Evolutionary conservation across 1,284 basidiomycete genomes (phyloP).

Genomic region (Golubevia sp.): DNA sequence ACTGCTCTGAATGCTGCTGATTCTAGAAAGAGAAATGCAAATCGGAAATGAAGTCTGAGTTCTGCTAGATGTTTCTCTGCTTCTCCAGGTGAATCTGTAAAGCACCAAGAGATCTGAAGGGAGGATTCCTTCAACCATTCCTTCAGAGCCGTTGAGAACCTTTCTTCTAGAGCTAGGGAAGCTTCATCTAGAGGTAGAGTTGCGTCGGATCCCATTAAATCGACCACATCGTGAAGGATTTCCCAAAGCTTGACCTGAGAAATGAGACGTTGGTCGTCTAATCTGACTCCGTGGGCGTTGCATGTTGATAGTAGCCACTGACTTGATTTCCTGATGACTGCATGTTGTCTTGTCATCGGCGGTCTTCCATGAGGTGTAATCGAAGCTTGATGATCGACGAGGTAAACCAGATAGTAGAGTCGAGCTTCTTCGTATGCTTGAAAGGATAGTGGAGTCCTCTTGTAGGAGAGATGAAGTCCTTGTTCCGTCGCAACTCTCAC

Average conservation of each 20-base stretch:
- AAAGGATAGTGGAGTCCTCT: background rate
- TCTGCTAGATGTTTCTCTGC: background rate
- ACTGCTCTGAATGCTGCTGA: conserved; percentile 4
- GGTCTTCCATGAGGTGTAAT: conserved; percentile 12
- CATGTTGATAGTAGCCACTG: conserved; percentile 9
- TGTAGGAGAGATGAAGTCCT: conserved; percentile 11
- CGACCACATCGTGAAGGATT: conserved; percentile 14
- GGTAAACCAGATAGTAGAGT: conserved; percentile 13
- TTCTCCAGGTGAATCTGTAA: background rate
- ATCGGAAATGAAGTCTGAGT: background rate
- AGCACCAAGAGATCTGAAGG: background rate
- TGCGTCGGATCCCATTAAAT: conserved; percentile 11
- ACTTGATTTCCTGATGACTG: conserved; percentile 3
- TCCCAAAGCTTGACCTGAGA: conserved; percentile 15
- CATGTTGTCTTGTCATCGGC: conserved; percentile 16
- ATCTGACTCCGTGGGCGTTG: background rate
- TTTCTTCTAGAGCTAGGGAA: background rate
- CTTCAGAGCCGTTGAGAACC: background rate
- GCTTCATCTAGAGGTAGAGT: conserved; percentile 5
- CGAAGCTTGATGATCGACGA: conserved; percentile 9
- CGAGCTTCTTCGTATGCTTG: conserved; percentile 13
- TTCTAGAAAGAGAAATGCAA: conserved; percentile 6
- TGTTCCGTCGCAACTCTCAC: conserved; percentile 14
- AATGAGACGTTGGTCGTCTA: conserved; percentile 5
- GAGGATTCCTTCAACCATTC: background rate